Conservation (phyloP, 768 basidiomycete genomes). For the Leccinellum luteum region DNA sequence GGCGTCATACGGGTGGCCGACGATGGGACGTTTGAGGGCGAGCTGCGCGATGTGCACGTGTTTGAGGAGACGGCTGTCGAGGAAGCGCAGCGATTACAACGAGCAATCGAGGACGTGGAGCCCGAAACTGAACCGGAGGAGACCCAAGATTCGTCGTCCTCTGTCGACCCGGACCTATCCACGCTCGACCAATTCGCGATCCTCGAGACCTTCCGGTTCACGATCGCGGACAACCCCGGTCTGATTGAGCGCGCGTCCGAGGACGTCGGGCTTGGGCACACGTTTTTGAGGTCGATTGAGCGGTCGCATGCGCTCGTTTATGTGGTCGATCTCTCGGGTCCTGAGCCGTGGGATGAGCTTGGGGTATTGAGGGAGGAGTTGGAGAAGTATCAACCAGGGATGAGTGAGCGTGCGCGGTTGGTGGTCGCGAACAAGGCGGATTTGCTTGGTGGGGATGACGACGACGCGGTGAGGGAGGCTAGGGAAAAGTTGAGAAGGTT, state of each 20-base stretch:
- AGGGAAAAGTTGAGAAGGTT: slow-evolving; percentile 54
- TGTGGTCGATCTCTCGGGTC: slow-evolving; percentile 82
- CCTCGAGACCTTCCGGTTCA: slow-evolving; percentile 83
- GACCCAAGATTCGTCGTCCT: neutral
- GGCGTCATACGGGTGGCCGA: slow-evolving; percentile 84
- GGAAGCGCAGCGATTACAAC: slow-evolving; percentile 35
- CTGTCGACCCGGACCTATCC: slow-evolving; percentile 11
- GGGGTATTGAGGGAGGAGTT: slow-evolving; percentile 74
- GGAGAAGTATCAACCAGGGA: slow-evolving; percentile 74
- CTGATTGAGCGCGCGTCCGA: slow-evolving; percentile 81
- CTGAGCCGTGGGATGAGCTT: slow-evolving; percentile 78
- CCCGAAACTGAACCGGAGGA: neutral
- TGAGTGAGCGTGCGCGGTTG: slow-evolving; percentile 73
- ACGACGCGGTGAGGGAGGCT: slow-evolving; percentile 50
- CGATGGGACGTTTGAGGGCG: slow-evolving; percentile 73
- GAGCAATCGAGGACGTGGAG: slow-evolving; percentile 39
- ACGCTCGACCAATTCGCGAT: slow-evolving; percentile 49
- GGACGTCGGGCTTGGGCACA: slow-evolving; percentile 90
- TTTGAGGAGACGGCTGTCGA: slow-evolving; percentile 70
- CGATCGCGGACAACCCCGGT: slow-evolving; percentile 96
- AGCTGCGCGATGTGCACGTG: slow-evolving; percentile 44
- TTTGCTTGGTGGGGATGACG: slow-evolving; percentile 54
- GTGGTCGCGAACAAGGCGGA: slow-evolving; percentile 97
- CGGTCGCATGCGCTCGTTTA: slow-evolving; percentile 87
- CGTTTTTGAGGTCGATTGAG: slow-evolving; percentile 91